A percentile compares a stretch with the other conserved stretches of the same genome.
phyloP scores from a whole-genome alignment of 2,329 filamentous ascomycete species.

The Coniochaeta pulveracea region DNA sequence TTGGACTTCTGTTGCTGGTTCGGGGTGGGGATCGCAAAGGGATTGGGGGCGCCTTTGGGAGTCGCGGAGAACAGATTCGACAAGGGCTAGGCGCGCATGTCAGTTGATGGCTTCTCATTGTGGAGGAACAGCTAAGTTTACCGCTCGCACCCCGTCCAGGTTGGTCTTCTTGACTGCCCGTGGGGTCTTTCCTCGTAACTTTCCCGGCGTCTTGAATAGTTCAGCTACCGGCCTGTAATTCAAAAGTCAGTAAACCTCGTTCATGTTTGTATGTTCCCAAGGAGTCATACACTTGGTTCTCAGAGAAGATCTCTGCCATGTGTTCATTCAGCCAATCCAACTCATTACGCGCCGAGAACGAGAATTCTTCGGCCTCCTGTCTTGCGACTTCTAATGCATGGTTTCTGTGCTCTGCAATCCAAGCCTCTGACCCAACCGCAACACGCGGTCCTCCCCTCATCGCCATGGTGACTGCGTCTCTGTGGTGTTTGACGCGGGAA shows the following conservation, averaged over 20 bases:
- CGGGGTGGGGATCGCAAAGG: conserved; percentile 36
- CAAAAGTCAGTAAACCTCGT: background rate
- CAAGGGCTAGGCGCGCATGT: conserved; percentile 35
- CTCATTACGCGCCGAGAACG: conserved; percentile 85
- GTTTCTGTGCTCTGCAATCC: conserved; percentile 76
- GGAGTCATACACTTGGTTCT: conserved; percentile 69
- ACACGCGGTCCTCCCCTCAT: conserved; percentile 44
- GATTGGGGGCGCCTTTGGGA: conserved; percentile 40
- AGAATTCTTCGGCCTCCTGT: conserved; percentile 84
- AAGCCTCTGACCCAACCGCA: conserved; percentile 70
- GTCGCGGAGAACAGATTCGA: conserved; percentile 47
- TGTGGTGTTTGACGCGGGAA: background rate
- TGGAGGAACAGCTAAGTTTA: too few relatives aligned
- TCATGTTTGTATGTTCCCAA: background rate
- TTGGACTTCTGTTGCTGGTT: conserved; percentile 42
- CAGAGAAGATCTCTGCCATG: conserved; percentile 87
- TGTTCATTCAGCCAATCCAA: conserved; percentile 98
- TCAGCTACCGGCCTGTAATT: conserved; percentile 72
- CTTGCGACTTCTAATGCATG: conserved; percentile 66
- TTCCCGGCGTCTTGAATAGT: conserved; percentile 90
- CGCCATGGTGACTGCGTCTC: conserved; percentile 5
- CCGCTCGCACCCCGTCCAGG: conserved; percentile 47
- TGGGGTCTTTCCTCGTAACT: conserved; percentile 71
- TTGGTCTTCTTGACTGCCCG: conserved; percentile 55
- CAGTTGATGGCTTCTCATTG: conserved; percentile 8